phyloP scores from a whole-genome alignment of 108 stramenopile genomes.

The Skeletonema potamos region DNA sequence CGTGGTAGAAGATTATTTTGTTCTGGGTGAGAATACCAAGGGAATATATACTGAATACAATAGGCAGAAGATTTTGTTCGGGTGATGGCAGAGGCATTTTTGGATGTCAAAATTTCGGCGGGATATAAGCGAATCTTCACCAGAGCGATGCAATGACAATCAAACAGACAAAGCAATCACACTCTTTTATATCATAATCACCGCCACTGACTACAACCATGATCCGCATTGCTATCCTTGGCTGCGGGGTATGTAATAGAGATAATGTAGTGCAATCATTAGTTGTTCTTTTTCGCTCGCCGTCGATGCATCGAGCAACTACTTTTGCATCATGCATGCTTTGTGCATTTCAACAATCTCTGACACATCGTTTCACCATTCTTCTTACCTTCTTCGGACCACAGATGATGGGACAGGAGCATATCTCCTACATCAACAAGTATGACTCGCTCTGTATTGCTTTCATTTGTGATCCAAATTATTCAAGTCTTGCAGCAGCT shows the following conservation, averaged over 20 bases:
- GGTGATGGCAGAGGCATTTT: too few species aligned
- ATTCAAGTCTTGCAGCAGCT: slow-evolving; percentile 42
- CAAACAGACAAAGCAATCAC: background rate
- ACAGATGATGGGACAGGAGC: slow-evolving; percentile 64
- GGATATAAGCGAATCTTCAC: too few species aligned
- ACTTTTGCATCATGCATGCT: background rate
- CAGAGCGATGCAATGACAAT: background rate
- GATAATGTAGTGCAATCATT: slow-evolving; percentile 47
- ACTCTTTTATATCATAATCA: background rate
- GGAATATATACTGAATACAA: too few species aligned
- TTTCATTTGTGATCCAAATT: slow-evolving; percentile 78
- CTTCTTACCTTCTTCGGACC: background rate
- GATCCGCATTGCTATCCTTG: slow-evolving; percentile 74
- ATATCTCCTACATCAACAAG: slow-evolving; percentile 77
- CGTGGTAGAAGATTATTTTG: too few species aligned
- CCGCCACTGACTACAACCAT: slow-evolving; percentile 3
- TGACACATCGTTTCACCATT: background rate
- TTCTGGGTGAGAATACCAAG: too few species aligned
- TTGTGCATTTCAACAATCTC: background rate
- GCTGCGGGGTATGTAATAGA: slow-evolving; percentile 48
- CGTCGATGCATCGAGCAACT: background rate
- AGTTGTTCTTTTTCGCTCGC: background rate
- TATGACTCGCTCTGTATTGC: slow-evolving; percentile 60
- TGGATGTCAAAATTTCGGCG: too few species aligned
- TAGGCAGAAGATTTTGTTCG: too few species aligned